Base-by-base conservation (phyloP, 2,329 filamentous ascomycete genomes). In the Curvularia sp. region DNA sequence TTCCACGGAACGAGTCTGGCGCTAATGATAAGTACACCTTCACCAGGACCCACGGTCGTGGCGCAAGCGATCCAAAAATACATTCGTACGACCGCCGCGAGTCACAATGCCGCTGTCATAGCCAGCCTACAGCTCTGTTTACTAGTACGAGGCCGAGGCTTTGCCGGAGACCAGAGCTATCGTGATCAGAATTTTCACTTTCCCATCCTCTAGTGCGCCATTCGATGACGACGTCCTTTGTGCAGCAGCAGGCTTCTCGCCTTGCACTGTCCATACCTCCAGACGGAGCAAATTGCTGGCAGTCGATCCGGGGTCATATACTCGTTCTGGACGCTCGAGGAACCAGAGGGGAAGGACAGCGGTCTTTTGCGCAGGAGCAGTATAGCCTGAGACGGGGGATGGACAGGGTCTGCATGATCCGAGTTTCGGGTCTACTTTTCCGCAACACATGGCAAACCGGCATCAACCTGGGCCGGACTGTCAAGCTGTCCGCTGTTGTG, bases 341-440 rank as follows among this genome's bases (percentile, higher is more conserved):
- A 48, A 57, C 55, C 18, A 39, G 43, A 31, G 30, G 44, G 55
- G 44, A 18, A 42, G 8, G 20, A 30, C 43, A 48, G 22, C 44
- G 55, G 44, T 43, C 20, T 4, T 49, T 38, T 51, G 30, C n/a
- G 46, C 38, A 42, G 20, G 18, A 54, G 38, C 30, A 54, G 43
- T 26, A 57, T 49, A 47, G 55, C 44, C 22, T 41, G 55, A 41
- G 44, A 24, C 44, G 30, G 55, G 15, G 50, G 28, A 35, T 9
- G 39, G 24, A 35, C 50, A 44, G 50, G 55, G 50, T 53, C 50
- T 57, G 30, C 31, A 38, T 49, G 22, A 49, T 42, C 15, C 38
- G 42, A 49, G 38, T 44, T 20, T 48, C 44, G 30, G 33, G 26
- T 49, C 42, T 28, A 43, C 50, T 28, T 44, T 39, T 22, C 46